Evolutionary conservation across 2,329 filamentous ascomycete species (phyloP).

Genomic region (Colletotrichum sp.): DNA sequence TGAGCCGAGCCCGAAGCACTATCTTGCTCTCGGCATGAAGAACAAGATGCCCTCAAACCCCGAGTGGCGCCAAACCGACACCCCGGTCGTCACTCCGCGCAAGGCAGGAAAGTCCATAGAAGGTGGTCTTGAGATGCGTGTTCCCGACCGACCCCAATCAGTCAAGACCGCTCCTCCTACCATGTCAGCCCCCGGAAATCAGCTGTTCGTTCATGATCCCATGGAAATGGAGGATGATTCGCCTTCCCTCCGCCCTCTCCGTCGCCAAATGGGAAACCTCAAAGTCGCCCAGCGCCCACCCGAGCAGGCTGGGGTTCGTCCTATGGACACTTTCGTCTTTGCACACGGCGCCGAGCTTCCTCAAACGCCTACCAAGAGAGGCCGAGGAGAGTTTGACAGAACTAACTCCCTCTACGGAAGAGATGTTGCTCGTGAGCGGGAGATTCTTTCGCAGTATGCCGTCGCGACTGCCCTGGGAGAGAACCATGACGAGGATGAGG

Average conservation of each 20-base stretch:
- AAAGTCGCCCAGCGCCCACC: background rate
- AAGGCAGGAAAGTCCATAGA: background rate
- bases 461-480: background rate
- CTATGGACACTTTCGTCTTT: background rate
- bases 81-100: background rate
- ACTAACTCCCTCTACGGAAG: slow-evolving; percentile 12
- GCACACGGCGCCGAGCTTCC: background rate
- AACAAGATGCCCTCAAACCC: background rate
- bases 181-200: background rate
- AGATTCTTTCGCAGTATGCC: slow-evolving; percentile 2
- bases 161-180: background rate
- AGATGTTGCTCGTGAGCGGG: slow-evolving; percentile 14
- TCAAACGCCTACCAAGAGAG: slow-evolving; percentile 9
- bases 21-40: background rate
- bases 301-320: background rate
- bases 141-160: background rate
- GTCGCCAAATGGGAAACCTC: slow-evolving; percentile 2
- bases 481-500: background rate
- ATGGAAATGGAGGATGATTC: background rate
- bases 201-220: background rate
- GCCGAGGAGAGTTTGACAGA: slow-evolving; percentile 5
- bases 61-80: background rate
- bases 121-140: background rate
- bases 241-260: background rate
- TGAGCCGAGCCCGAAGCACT: background rate